phyloP scores from a whole-genome alignment of 192 early-diverging fungal species.

The Coemansia sp. region DNA sequence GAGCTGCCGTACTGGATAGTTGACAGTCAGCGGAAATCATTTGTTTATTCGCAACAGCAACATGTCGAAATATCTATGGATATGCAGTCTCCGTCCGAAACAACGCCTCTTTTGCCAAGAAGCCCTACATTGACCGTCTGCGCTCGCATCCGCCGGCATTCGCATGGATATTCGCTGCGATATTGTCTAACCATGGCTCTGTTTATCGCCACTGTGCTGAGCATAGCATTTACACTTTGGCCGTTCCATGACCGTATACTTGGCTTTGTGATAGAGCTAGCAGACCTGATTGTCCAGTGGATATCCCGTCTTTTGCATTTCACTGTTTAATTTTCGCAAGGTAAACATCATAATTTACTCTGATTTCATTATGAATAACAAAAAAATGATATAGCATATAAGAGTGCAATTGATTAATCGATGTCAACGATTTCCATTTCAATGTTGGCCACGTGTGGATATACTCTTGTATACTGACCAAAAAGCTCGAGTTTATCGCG shows the following conservation, averaged over 20 bases:
- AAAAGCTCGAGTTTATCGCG: background rate
- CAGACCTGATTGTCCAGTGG: slow-evolving; percentile 45
- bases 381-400: no score
- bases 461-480: no score
- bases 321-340: background rate
- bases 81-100: background rate
- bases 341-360: no score
- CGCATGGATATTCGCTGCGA: background rate
- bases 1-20: slow-evolving; percentile 48
- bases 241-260: slow-evolving; percentile 33
- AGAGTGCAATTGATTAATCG: no score
- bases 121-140: background rate
- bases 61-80: slow-evolving; percentile 5
- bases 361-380: no score
- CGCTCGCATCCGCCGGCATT: no score
- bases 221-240: slow-evolving; percentile 28
- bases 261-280: slow-evolving; percentile 25
- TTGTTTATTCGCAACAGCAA: background rate
- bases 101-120: slow-evolving; percentile 4
- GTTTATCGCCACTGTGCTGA: slow-evolving; percentile 15
- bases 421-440: no score
- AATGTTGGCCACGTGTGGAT: no score
- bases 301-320: slow-evolving; percentile 28
- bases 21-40: slow-evolving; percentile 26
- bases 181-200: slow-evolving; percentile 15